These are phyloP conservation scores for Acanthamoeba triangularis DNA, from an alignment of 208 protist genomes.

Conservation along the genomic window DNA sequence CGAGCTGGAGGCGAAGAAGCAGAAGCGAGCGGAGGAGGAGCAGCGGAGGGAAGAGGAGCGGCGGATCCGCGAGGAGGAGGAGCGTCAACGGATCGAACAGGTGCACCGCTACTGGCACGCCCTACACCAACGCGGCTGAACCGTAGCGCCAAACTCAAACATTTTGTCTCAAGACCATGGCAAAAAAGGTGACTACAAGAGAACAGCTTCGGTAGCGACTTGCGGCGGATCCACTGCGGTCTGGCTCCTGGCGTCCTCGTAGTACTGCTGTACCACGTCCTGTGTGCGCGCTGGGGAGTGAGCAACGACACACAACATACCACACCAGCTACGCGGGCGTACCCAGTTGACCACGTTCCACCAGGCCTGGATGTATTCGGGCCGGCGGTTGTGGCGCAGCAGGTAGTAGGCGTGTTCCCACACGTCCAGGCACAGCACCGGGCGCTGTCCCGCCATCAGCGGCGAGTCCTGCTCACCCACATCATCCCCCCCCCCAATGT, in stretches of 20 bases:
- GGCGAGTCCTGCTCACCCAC: conserved; percentile 82
- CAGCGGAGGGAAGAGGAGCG: not conserved
- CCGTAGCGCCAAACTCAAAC: too few relatives aligned
- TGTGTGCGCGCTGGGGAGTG: not conserved
- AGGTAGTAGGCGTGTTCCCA: conserved; percentile 98
- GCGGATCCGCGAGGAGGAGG: not conserved
- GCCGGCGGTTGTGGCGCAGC: conserved; percentile 93
- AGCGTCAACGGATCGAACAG: not conserved
- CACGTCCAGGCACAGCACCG: conserved; percentile 94
- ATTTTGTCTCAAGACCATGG: too few relatives aligned
- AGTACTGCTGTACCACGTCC: conserved; percentile 9
- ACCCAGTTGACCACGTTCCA: conserved; percentile 97
- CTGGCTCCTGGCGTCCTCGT: conserved; percentile 84
- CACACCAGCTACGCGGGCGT: not conserved
- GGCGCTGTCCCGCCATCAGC: conserved; percentile 90
- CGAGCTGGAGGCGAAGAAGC: not conserved
- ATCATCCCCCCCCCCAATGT: too few relatives aligned
- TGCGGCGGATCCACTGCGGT: too few relatives aligned
- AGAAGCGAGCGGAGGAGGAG: not conserved
- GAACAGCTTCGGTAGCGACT: too few relatives aligned
- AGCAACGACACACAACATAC: not conserved
- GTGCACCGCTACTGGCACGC: not conserved
- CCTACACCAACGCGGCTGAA: not conserved
- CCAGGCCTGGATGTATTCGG: conserved; percentile 88
- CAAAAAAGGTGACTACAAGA: too few relatives aligned